These are phyloP conservation scores for Coemansia sp. DNA, from an alignment of 192 early-diverging fungal species.

Conservation along the genomic window DNA sequence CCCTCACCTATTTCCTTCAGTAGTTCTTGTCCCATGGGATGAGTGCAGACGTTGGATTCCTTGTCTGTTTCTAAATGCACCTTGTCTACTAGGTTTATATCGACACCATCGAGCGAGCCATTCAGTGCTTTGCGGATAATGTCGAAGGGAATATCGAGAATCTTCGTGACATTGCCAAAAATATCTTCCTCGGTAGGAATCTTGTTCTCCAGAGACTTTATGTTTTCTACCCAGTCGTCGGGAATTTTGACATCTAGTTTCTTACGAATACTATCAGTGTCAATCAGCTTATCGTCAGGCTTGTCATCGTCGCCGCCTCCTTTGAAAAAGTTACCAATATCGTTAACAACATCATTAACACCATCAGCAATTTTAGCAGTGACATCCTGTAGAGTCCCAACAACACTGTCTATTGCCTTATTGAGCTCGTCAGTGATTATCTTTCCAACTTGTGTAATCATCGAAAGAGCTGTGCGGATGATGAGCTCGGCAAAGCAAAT, in stretches of 20 bases:
- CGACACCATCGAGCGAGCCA: constrained; percentile 12
- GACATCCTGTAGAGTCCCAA: constrained; percentile 22
- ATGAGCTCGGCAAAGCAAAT: constrained; percentile 49
- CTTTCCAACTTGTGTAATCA: constrained; percentile 18
- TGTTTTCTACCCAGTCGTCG: constrained; percentile 37
- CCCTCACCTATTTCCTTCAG: constrained; percentile 21
- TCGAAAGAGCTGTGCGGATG: constrained; percentile 31
- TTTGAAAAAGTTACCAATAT: constrained; percentile 22
- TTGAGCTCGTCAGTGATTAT: constrained; percentile 33
- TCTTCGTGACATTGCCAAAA: constrained; percentile 35
- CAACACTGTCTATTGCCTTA: constrained; percentile 26
- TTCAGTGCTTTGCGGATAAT: constrained; percentile 23
- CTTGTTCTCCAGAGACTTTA: constrained; percentile 20
- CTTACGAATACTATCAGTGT: constrained; percentile 28
- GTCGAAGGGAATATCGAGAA: constrained; percentile 43
- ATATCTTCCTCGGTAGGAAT: constrained; percentile 46
- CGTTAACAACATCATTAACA: constrained; percentile 15
- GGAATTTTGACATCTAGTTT: constrained; percentile 32
- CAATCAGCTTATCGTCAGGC: constrained; percentile 12
- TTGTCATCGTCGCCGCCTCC: constrained; percentile 8
- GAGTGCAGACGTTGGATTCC: constrained; percentile 20
- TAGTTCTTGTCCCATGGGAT: constrained; percentile 31
- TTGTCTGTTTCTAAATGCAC: constrained; percentile 21
- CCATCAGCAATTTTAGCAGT: constrained; percentile 19
- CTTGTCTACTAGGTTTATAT: constrained; percentile 19